A percentile compares a stretch with the other conserved stretches of the same genome.
Evolutionary conservation across 306 rosid species (phyloP).

Genomic region (Quercus rubra): DNA sequence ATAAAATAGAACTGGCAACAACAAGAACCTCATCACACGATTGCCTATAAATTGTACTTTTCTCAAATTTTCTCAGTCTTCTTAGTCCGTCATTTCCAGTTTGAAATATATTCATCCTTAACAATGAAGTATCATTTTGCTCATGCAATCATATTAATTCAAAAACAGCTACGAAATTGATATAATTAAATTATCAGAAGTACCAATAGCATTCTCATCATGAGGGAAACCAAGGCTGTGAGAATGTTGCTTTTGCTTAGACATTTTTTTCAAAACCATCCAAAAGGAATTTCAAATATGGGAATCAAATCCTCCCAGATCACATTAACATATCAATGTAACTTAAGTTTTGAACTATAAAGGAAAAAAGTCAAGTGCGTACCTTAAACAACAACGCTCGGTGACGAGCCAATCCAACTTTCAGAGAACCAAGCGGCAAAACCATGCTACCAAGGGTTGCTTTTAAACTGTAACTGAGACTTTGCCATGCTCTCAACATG

Average conservation of each 20-base stretch:
- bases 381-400: constrained; percentile 99
- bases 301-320: neutral
- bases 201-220: neutral
- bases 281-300: neutral
- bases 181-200: neutral
- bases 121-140: neutral
- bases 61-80: neutral
- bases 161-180: neutral
- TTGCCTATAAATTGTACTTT: neutral
- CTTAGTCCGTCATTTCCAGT: neutral
- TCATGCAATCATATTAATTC: neutral
- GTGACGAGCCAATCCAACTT: constrained; percentile 93
- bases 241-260: neutral
- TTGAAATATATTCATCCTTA: neutral
- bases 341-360: constrained; percentile 4
- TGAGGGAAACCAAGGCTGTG: neutral
- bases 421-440: constrained; percentile 92
- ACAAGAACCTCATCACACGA: neutral
- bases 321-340: neutral
- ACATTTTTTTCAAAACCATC: constrained; percentile 10
- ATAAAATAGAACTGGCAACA: neutral
- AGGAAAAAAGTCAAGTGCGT: constrained; percentile 10
- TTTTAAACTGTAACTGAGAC: constrained; percentile 70
- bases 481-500: constrained; percentile 80
- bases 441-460: constrained; percentile 87